These are phyloP conservation scores for Plasmopara muralis DNA, from an alignment of 352 stramenopile genomes.

Conservation along the genomic window DNA sequence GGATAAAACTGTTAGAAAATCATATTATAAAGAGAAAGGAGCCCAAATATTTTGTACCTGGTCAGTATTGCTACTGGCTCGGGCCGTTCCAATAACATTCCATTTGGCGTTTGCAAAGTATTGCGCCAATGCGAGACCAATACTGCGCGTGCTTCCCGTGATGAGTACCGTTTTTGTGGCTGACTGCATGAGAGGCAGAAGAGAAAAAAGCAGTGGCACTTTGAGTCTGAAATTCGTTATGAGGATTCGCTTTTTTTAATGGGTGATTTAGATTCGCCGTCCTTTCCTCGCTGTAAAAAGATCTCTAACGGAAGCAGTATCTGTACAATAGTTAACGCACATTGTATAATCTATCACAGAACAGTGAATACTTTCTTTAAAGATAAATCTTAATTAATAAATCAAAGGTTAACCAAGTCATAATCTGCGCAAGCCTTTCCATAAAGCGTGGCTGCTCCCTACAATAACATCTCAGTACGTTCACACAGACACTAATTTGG, in stretches of 20 bases:
- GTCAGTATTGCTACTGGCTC: conserved; percentile 3
- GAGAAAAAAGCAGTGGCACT: neutral
- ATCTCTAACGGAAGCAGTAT: no score
- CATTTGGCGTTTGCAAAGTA: conserved; percentile 1
- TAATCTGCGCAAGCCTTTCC: no score
- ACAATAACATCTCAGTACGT: neutral
- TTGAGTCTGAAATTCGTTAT: neutral
- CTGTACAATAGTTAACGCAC: no score
- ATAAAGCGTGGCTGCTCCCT: no score
- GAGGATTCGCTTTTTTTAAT: no score
- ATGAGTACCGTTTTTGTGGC: conserved; percentile 4
- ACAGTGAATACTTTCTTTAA: no score
- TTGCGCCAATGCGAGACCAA: neutral
- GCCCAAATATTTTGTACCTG: neutral
- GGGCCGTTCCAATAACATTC: conserved; percentile 4
- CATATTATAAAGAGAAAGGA: neutral
- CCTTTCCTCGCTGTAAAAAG: no score
- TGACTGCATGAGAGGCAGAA: neutral
- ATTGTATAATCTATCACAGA: no score
- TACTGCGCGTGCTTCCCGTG: conserved; percentile 4
- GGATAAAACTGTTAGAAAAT: neutral
- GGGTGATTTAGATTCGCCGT: no score
- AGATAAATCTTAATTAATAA: no score
- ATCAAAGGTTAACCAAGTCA: no score
- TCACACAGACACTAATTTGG: conserved; percentile 2